A percentile compares a stretch with the other conserved stretches of the same genome.
These are phyloP conservation scores for Fusarium udum DNA, from an alignment of 2,329 filamentous ascomycete genomes.

Conservation along the genomic window DNA sequence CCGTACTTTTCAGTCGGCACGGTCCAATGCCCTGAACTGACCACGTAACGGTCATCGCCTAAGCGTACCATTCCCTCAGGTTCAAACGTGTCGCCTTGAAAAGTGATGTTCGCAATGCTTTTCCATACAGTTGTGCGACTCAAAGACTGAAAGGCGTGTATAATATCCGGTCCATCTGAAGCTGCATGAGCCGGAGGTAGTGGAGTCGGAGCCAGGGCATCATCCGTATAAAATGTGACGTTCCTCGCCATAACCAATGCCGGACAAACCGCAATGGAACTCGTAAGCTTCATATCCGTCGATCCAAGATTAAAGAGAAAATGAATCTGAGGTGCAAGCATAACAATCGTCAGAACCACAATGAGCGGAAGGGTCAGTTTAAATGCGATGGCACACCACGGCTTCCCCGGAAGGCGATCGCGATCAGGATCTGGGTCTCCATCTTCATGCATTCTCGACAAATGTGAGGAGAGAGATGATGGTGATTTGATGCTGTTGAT, in stretches of 20 bases:
- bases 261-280: constrained; percentile 29
- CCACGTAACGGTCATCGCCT: constrained; percentile 54
- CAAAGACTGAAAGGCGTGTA: constrained; percentile 49
- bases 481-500: background rate
- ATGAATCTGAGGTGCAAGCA: constrained; percentile 24
- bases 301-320: constrained; percentile 10
- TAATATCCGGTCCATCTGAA: constrained; percentile 49
- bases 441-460: constrained; percentile 21
- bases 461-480: background rate
- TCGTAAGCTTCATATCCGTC: constrained; percentile 31
- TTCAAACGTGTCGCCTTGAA: constrained; percentile 58
- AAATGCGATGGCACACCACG: constrained; percentile 23
- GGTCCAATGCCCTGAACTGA: constrained; percentile 57
- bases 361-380: constrained; percentile 31
- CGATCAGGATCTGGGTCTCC: background rate
- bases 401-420: background rate
- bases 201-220: constrained; percentile 47
- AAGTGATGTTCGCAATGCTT: constrained; percentile 52
- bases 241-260: constrained; percentile 42
- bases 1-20: constrained; percentile 51
- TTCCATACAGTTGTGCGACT: constrained; percentile 54
- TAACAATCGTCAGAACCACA: constrained; percentile 24
- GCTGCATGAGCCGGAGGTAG: constrained; percentile 49
- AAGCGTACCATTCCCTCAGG: constrained; percentile 60
- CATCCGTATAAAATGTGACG: constrained; percentile 46